Base-by-base conservation (phyloP, 2,329 filamentous ascomycete genomes). In the Parasarocladium wereldwijsianum region DNA sequence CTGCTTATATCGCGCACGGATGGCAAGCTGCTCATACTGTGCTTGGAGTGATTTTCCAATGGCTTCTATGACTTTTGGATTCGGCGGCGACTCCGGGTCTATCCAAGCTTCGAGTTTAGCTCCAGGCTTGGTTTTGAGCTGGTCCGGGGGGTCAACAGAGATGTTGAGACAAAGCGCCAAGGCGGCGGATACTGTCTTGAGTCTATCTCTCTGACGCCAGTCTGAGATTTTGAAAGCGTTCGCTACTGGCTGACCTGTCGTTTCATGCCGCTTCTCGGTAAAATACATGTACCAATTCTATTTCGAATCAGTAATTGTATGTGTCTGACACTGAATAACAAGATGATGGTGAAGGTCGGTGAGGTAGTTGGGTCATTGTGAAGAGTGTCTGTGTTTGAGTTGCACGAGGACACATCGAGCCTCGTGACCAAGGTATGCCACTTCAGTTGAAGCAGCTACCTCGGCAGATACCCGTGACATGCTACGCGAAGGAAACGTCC, bases 241-340 rank as follows among this genome's bases (percentile, higher is more conserved):
- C 31, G 72, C 67, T 48, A 85, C 83, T 11, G 85, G 83, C 41
- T 86, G 84, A 14, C 85, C 90, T 20, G 84, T 87, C 14, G 84
- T 90, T 51, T 96, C 90, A 55, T 98, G 90, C 31, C 87, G 78
- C 55, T 96, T 96, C 55, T 98, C 90, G 38, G 87, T 94, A 54
- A 82, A 98, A 57, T 98, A 98, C 87, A 96, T 96, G 62, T 93
- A 96, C 73, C 93, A 98, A 41, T 84, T 92, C 80, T 93, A 54
- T 17, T 23, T 5, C 12, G 18, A 4, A 22, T 26, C 23, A 30
- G 19, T 20, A 12, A 24, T 17, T n/a, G 9, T 8, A 23, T 34
- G 19, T 14, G 4, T n/a, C 3, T 21, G 16, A 19, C 8, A 13
- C n/a, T 24, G 22, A 24, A 11, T 10, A 12, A 15, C 13, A 15